A percentile compares a stretch with the other conserved stretches of the same genome.
Conservation (phyloP, 2,329 filamentous ascomycete species). For the Alternaria postmessia region DNA sequence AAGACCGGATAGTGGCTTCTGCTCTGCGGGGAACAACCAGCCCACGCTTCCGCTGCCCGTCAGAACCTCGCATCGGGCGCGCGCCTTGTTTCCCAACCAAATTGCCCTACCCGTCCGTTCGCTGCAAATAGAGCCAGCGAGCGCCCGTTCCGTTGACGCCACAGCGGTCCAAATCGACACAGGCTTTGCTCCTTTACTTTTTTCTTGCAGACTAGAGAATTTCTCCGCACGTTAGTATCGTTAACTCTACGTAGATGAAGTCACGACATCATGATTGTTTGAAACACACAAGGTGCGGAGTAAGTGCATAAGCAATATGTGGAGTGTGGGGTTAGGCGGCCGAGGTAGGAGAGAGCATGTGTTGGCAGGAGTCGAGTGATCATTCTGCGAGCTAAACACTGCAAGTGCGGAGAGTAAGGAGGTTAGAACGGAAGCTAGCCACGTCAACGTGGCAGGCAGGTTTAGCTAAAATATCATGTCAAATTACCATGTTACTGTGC, state of each 20-base stretch:
- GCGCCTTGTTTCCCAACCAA: background rate
- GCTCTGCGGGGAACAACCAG: background rate
- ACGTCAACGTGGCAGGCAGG: constrained; percentile 24
- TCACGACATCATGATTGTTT: background rate
- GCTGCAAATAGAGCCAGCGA: background rate
- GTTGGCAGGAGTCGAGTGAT: background rate
- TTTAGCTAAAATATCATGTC: background rate
- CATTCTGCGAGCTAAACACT: constrained; percentile 1
- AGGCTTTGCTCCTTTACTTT: background rate
- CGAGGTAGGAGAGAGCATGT: background rate
- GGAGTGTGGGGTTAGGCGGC: background rate
- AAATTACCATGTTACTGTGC: constrained; percentile 2
- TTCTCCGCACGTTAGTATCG: constrained; percentile 1
- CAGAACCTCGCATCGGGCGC: background rate
- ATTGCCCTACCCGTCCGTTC: background rate
- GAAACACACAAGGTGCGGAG: background rate
- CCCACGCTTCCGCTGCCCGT: background rate
- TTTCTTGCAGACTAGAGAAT: background rate
- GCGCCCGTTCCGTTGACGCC: background rate
- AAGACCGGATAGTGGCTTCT: constrained; percentile 2
- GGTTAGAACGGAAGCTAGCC: constrained; percentile 24
- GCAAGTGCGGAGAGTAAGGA: constrained; percentile 2
- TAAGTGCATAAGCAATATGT: background rate
- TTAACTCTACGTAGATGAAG: background rate
- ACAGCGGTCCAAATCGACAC: constrained; percentile 1